phyloP scores from a whole-genome alignment of 208 protist species.

The Angomonas desouzai region DNA sequence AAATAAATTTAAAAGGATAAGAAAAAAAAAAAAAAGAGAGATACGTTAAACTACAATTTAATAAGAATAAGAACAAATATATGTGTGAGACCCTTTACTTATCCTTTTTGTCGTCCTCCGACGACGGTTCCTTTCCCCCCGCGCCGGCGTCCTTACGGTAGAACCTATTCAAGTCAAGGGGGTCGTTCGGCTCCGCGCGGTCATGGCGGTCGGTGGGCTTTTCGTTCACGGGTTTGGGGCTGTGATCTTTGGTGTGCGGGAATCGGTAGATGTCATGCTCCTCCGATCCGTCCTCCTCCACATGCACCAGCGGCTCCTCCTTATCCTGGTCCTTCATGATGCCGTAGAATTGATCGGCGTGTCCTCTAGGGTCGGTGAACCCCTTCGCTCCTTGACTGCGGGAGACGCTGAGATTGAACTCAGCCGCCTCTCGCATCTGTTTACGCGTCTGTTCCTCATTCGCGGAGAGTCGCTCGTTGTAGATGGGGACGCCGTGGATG shows the following conservation, averaged over 20 bases:
- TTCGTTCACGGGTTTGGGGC: constrained; percentile 32
- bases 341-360: constrained; percentile 72
- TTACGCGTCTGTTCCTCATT: constrained; percentile 80
- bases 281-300: constrained; percentile 53
- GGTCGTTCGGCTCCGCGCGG: constrained; percentile 31
- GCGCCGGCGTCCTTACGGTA: constrained; percentile 15
- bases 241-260: constrained; percentile 60
- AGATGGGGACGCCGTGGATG: constrained; percentile 79
- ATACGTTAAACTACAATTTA: not conserved
- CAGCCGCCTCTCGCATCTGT: constrained; percentile 80
- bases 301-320: constrained; percentile 31
- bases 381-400: constrained; percentile 74
- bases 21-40: constrained; percentile 13
- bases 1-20: no score
- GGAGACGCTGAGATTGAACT: constrained; percentile 75
- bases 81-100: not conserved
- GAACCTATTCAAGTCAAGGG: constrained; percentile 32
- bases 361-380: constrained; percentile 77
- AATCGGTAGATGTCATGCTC: constrained; percentile 59
- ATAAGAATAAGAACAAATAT: constrained; percentile 8
- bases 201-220: constrained; percentile 27
- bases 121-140: not conserved
- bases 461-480: constrained; percentile 77
- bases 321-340: constrained; percentile 36
- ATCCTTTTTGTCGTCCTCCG: not conserved